Percentiles rank a stretch among this genome's conserved stretches.
Conservation (phyloP, 495 filamentous ascomycete species). For the Sabuloglossum arenarium region DNA sequence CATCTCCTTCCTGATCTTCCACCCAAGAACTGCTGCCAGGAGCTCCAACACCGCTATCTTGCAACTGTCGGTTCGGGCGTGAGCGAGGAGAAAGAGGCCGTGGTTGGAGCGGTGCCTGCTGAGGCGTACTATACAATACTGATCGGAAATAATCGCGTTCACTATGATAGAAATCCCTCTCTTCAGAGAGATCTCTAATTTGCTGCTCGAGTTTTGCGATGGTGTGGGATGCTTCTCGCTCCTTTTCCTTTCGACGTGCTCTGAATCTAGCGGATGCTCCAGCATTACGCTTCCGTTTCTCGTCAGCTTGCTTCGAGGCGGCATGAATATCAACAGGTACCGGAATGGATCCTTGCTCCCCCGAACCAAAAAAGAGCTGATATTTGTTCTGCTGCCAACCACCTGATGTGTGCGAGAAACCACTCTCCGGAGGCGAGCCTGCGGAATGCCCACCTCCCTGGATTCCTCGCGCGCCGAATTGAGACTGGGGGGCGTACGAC, state of each 20-base stretch:
- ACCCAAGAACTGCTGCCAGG: not conserved
- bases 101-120: not conserved
- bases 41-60: not conserved
- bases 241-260: slow-evolving; percentile 72
- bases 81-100: not conserved
- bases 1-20: not conserved
- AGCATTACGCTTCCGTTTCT: slow-evolving; percentile 86
- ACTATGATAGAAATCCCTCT: slow-evolving; percentile 18
- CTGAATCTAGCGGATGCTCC: slow-evolving; percentile 81
- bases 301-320: slow-evolving; percentile 67
- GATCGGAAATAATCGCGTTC: slow-evolving; percentile 15
- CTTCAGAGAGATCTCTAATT: slow-evolving; percentile 17
- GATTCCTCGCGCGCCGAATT: not conserved
- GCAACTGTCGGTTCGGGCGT: not conserved
- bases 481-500: slow-evolving; percentile 5
- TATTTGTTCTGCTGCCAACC: slow-evolving; percentile 9
- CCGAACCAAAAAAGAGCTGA: slow-evolving; percentile 6
- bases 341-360: slow-evolving; percentile 23
- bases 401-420: slow-evolving; percentile 5
- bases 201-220: slow-evolving; percentile 44
- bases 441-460: not conserved
- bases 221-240: slow-evolving; percentile 48
- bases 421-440: not conserved
- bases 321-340: slow-evolving; percentile 61
- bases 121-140: not conserved